phyloP scores from a whole-genome alignment of 2,329 filamentous ascomycete genomes.

The Alternaria viburni region DNA sequence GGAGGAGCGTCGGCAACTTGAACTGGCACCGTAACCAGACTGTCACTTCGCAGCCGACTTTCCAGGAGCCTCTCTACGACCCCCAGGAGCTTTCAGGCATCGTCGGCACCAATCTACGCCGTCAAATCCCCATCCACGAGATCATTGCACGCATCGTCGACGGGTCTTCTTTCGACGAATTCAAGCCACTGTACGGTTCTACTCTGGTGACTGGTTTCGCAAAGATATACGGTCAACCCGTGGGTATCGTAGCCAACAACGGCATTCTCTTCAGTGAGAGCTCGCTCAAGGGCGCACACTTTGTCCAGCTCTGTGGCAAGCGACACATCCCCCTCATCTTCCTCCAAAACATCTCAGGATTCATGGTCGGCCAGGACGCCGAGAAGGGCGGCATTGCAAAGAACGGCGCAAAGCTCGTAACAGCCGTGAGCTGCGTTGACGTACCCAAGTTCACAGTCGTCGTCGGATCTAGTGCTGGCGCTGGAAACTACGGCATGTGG shows the following conservation, averaged over 20 bases:
- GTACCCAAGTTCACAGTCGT: conserved; percentile 98
- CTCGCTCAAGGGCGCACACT: conserved; percentile 92
- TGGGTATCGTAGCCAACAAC: conserved; percentile 95
- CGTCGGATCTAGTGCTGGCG: conserved; percentile 89
- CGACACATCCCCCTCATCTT: conserved; percentile 90
- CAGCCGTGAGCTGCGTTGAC: conserved; percentile 89
- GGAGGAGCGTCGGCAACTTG: conserved; percentile 84
- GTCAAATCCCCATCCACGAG: conserved; percentile 84
- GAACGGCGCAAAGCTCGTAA: conserved; percentile 96
- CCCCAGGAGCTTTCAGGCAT: conserved; percentile 84
- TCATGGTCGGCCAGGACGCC: conserved; percentile 95
- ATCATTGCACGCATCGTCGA: conserved; percentile 94
- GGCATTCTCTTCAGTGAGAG: conserved; percentile 92
- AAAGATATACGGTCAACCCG: conserved; percentile 83
- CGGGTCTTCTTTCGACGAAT: conserved; percentile 87
- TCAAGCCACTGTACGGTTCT: conserved; percentile 88
- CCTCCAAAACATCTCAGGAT: conserved; percentile 94
- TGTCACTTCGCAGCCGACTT: conserved; percentile 49
- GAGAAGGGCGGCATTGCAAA: conserved; percentile 97
- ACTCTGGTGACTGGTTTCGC: conserved; percentile 92
- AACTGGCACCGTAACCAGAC: conserved; percentile 73
- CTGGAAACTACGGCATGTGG: conserved; percentile 98
- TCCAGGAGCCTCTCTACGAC: conserved; percentile 80
- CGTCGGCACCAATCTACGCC: conserved; percentile 86
- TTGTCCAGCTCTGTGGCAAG: conserved; percentile 92